A percentile compares a stretch with the other conserved stretches of the same genome.
Evolutionary conservation across 2,329 filamentous ascomycete species (phyloP).

Genomic region (Rhynchosporium graminicola): DNA sequence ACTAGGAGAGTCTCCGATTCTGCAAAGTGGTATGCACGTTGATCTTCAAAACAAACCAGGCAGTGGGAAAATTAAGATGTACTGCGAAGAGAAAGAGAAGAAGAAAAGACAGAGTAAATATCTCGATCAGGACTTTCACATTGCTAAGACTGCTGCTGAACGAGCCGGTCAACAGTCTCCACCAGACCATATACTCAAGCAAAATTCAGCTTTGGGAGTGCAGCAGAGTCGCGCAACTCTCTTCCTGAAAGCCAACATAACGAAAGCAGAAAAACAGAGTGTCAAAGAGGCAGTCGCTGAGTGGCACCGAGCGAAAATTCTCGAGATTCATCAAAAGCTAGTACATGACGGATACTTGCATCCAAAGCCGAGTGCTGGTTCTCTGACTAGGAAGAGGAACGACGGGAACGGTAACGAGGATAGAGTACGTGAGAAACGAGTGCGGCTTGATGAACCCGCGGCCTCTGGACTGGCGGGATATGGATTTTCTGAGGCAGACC

Average conservation of each 20-base stretch:
- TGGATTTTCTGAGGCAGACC: not conserved
- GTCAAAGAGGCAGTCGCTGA: not conserved
- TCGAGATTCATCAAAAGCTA: not conserved
- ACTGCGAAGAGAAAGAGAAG: not conserved
- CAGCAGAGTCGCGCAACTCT: not conserved
- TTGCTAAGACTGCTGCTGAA: too few species aligned
- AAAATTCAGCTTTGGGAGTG: not conserved
- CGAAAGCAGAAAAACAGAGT: not conserved
- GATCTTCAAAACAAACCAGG: not conserved
- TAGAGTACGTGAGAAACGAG: not conserved
- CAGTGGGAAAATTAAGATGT: not conserved
- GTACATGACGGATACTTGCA: not conserved
- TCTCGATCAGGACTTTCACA: too few species aligned
- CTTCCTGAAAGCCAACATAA: too few species aligned
- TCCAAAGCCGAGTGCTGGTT: not conserved
- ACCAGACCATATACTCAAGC: too few species aligned
- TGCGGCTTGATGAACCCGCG: not conserved
- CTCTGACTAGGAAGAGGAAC: not conserved
- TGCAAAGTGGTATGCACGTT: not conserved
- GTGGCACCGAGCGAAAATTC: not conserved
- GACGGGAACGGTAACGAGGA: not conserved
- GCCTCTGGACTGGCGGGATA: not conserved
- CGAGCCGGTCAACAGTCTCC: too few species aligned
- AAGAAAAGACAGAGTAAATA: too few species aligned
- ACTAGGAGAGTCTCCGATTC: not conserved